Base-by-base conservation (phyloP, 2,329 filamentous ascomycete genomes). In the Dothiorella sarmentorum region DNA sequence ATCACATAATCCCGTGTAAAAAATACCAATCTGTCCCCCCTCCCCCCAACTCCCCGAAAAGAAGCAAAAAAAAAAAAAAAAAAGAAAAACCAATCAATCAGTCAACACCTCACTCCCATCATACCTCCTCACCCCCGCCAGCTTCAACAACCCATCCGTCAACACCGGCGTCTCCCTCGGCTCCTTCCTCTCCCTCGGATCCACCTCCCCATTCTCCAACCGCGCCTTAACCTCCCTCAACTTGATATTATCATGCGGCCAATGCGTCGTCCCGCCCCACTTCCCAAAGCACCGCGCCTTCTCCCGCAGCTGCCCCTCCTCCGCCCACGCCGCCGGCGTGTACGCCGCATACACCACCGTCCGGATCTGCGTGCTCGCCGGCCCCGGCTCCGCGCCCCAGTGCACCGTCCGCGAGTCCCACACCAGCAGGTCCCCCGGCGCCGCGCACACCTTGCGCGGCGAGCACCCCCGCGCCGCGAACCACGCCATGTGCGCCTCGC, bases 401-500 rank as follows among this genome's bases (percentile, higher is more conserved):
- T 59, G 56, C 24, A 59, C 56, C 7, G 76, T 77, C 7, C 79
- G 69, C 1, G 73, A 75, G 60, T 79, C 76, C 77, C 77, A 79
- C 1, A 80, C 64, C 3, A 80, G 67, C 58, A 79, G 66, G 62
- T 78, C 76, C 4, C 77, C 76, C 5, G 76, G 73, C 24, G 75
- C 75, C 9, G 71, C 69, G 47, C 68, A 67, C 9, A 78, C 67
- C 65, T 78, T 78, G 51, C 69, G 52, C 47, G 72, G 64, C 58
- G 72, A 68, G 55, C 69, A 71, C 3, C 76, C 76, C 10, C 69
- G 68, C 1, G 70, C 65, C 42, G 72, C 65, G 53, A 78, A 76
- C 76, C 76, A 79, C 27, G 73, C 67, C 55, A 74, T 70, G 27
- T 69, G 70, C 3, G 61, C 62, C 3, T 69, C 66, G 3, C 66